Evolutionary conservation across 2,329 filamentous ascomycete genomes (phyloP).

Genomic region (Cladosporium sp.): DNA sequence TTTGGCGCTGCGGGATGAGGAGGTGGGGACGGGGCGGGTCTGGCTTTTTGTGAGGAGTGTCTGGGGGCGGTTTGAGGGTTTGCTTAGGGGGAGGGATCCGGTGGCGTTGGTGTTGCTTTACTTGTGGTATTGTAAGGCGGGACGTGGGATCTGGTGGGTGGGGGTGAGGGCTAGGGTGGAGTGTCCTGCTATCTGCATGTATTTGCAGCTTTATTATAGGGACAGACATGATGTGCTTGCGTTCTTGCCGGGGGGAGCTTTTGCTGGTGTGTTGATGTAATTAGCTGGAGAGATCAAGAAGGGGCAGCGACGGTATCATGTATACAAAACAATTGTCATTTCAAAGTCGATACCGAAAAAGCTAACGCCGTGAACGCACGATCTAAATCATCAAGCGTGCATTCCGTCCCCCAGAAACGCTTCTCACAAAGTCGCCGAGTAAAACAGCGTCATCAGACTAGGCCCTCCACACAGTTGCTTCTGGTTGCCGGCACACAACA

Average conservation of each 20-base stretch:
- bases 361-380: too few relatives aligned
- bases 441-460: slow-evolving; percentile 28
- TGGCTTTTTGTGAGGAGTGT: not conserved
- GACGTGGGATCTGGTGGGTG: not conserved
- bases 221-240: not conserved
- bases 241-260: not conserved
- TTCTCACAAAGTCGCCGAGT: slow-evolving; percentile 26
- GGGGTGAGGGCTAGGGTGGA: not conserved
- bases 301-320: too few relatives aligned
- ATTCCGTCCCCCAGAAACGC: too few relatives aligned
- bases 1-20: not conserved
- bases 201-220: not conserved
- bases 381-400: too few relatives aligned
- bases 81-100: not conserved
- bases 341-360: too few relatives aligned
- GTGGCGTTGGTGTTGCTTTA: not conserved
- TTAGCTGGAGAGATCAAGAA: too few relatives aligned
- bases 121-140: not conserved
- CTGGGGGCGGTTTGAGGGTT: not conserved
- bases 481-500: slow-evolving; percentile 25
- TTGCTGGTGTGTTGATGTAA: too few relatives aligned
- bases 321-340: too few relatives aligned
- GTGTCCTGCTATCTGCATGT: not conserved
- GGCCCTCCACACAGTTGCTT: slow-evolving; percentile 26
- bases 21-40: not conserved